Evolutionary conservation across 805 yeast species (phyloP), one percentile per base, ranked within the genome.

Genomic region (Saturnispora hagleri): DNA sequence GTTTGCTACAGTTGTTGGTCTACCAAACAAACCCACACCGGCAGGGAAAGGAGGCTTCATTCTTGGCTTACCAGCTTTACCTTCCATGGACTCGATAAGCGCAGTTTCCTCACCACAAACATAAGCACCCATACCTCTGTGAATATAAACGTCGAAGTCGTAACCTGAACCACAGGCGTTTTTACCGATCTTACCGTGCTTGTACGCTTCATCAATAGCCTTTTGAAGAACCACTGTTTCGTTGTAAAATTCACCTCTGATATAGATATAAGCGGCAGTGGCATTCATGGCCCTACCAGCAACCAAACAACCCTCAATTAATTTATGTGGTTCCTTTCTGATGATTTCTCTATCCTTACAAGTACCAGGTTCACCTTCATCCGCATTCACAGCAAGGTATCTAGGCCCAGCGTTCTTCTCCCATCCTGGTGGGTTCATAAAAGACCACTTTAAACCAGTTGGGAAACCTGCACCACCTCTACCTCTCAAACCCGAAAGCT

Each of bases 381-480:
- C 96, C 51, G 96, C 96, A 69, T 88, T 88, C 62, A 88, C 89
- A 47, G 88, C 95, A 60, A 88, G 76, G 66, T 86, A 86, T 63
- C 95, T 79, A 55, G 96, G 93, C n/a, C 96, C 96, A 15, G 71
- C 71, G 70, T 87, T 87, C 65, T 87, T 88, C 56, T 87, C 95
- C 96, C 96, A 87, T 53, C 93, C 93, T 51, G 96, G 96, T 45
- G 96, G 96, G 71, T 88, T 88, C 96, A 87, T 87, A 66, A 87
- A 87, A 24, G 93, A 85, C 95, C 95, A 87, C 70, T 87, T 87
- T 63, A 87, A 77, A 33, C 96, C 96, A 24, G 89, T 80, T 51
- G 96, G 96, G 76, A 87, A 87, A 17, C 96, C 96, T 45, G 96
- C 96, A 63, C 96, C 96, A 54, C 96, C 96, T 69, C 96, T 81